These are phyloP conservation scores for Beauveria australis DNA, from an alignment of 2,329 filamentous ascomycete species.

Conservation along the genomic window DNA sequence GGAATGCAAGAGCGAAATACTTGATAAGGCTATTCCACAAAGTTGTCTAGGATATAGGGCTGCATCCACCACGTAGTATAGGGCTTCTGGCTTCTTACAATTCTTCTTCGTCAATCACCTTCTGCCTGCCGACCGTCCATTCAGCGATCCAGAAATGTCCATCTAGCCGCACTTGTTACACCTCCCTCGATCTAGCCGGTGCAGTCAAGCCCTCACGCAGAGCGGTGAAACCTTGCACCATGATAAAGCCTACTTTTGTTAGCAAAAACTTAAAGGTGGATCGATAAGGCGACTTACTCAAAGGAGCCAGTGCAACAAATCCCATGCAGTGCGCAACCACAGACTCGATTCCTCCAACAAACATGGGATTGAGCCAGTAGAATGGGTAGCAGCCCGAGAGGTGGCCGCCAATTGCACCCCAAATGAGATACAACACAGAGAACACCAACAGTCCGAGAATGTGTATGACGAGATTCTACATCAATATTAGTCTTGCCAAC, in stretches of 20 bases:
- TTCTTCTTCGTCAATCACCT: not conserved
- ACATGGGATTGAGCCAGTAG: constrained; percentile 41
- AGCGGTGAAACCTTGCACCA: constrained; percentile 40
- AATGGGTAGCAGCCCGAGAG: constrained; percentile 38
- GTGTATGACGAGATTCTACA: constrained; percentile 37
- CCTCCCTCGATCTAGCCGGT: not conserved
- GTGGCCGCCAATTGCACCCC: constrained; percentile 39
- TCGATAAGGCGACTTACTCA: constrained; percentile 30
- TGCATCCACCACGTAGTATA: not conserved
- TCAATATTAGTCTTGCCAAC: constrained; percentile 10
- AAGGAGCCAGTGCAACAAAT: constrained; percentile 36
- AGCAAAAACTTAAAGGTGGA: not conserved
- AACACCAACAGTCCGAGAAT: constrained; percentile 32
- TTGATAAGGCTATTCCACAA: not conserved
- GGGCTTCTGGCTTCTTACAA: not conserved
- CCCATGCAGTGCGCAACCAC: constrained; percentile 35
- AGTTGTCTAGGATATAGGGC: not conserved
- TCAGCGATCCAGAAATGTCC: not conserved
- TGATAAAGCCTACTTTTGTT: constrained; percentile 32
- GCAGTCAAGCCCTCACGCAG: constrained; percentile 36
- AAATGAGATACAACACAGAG: constrained; percentile 39
- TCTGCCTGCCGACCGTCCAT: not conserved
- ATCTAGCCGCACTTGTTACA: not conserved
- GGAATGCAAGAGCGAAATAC: not conserved
- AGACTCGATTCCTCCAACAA: constrained; percentile 35